phyloP scores from a whole-genome alignment of 1,284 basidiomycete genomes.

The Cutaneotrichosporon daszewskae region DNA sequence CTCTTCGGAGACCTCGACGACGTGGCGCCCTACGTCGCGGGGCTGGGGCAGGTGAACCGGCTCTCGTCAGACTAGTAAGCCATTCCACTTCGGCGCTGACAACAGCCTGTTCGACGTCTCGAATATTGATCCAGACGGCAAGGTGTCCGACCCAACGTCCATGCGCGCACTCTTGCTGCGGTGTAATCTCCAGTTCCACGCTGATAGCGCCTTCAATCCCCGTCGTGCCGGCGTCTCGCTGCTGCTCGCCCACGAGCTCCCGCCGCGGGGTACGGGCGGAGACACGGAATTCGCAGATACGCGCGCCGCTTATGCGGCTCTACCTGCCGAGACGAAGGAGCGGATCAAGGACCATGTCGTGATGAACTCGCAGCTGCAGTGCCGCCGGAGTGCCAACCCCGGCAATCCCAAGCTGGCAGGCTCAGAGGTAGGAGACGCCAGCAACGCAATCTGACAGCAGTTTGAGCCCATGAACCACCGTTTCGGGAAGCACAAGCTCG shows the following conservation, averaged over 20 bases:
- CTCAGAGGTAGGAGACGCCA: too few relatives aligned
- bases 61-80: slow-evolving; percentile 19
- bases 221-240: slow-evolving; percentile 18
- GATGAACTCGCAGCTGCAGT: slow-evolving; percentile 27
- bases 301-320: slow-evolving; percentile 16
- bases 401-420: not conserved
- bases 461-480: slow-evolving; percentile 10
- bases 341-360: slow-evolving; percentile 30
- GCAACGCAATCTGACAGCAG: too few relatives aligned
- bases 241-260: slow-evolving; percentile 16
- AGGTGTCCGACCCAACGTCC: slow-evolving; percentile 11
- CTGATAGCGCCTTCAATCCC: slow-evolving; percentile 21
- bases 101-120: slow-evolving; percentile 22
- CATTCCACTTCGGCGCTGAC: too few relatives aligned
- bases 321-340: slow-evolving; percentile 20
- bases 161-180: not conserved
- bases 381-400: slow-evolving; percentile 26
- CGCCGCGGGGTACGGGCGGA: slow-evolving; percentile 15
- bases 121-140: slow-evolving; percentile 18
- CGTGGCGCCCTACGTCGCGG: slow-evolving; percentile 20
- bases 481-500: slow-evolving; percentile 22
- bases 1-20: slow-evolving; percentile 30
- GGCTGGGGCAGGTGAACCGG: slow-evolving; percentile 17
- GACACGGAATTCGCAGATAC: slow-evolving; percentile 23
- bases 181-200: slow-evolving; percentile 10